Conservation (phyloP, 768 basidiomycete species). For the Wakefieldia striispora region DNA sequence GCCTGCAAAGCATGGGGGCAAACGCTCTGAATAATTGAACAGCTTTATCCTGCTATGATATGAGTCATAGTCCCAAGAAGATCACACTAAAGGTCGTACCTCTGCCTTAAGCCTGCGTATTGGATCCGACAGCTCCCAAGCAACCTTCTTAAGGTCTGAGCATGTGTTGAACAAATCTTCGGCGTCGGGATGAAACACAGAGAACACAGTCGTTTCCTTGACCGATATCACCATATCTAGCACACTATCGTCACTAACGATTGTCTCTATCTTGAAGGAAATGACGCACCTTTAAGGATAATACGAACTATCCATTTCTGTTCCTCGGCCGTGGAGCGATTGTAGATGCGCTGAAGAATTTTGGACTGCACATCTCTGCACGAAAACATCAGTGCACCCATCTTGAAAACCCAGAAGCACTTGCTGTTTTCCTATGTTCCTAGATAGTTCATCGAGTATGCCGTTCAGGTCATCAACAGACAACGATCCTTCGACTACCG, state of each 20-base stretch:
- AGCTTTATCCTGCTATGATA: conserved; percentile 65
- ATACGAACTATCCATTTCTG: conserved; percentile 97
- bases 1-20: conserved; percentile 93
- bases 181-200: conserved; percentile 92
- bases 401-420: conserved; percentile 11
- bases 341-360: conserved; percentile 74
- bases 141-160: conserved; percentile 92
- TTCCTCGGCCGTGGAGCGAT: conserved; percentile 79
- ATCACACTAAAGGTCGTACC: conserved; percentile 28
- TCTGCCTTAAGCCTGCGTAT: conserved; percentile 60
- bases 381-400: conserved; percentile 6
- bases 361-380: conserved; percentile 71
- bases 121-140: conserved; percentile 84
- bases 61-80: conserved; percentile 2
- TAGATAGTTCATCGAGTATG: conserved; percentile 73
- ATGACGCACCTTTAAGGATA: conserved; percentile 77
- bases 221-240: conserved; percentile 89
- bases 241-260: background rate
- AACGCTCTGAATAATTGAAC: conserved; percentile 85
- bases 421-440: conserved; percentile 73
- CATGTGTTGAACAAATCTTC: conserved; percentile 94
- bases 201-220: conserved; percentile 90
- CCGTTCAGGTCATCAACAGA: conserved; percentile 84
- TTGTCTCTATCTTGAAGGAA: background rate
- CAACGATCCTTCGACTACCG: conserved; percentile 69